These are phyloP conservation scores for Arctium minus DNA, from an alignment of 129 eudicot genomes.

Conservation along the genomic window DNA sequence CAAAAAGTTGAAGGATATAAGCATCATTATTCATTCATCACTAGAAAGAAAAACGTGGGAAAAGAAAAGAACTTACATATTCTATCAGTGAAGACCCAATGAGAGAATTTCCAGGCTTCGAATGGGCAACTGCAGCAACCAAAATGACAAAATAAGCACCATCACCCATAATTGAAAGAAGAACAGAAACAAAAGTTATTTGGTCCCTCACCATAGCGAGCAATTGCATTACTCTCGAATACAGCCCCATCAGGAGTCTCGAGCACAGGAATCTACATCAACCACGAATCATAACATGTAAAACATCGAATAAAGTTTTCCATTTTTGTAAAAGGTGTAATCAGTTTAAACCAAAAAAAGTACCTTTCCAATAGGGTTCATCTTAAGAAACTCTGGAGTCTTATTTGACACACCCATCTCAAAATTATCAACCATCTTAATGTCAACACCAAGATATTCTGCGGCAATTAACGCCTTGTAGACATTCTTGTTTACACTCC, in stretches of 20 bases:
- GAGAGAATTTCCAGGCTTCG: conserved; percentile 44
- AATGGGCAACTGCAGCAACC: conserved; percentile 51
- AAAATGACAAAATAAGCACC: not conserved
- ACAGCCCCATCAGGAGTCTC: conserved; percentile 82
- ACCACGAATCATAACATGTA: not conserved
- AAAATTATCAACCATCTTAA: conserved; percentile 55
- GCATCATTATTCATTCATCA: not conserved
- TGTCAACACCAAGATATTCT: conserved; percentile 65
- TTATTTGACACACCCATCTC: conserved; percentile 82
- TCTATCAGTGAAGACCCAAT: conserved; percentile 60
- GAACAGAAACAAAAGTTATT: not conserved
- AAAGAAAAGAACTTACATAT: conserved; percentile 37
- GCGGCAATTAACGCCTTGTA: conserved; percentile 77
- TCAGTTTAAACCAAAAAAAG: not conserved
- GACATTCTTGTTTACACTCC: conserved; percentile 47
- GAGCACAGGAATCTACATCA: conserved; percentile 72
- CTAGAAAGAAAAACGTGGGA: not conserved
- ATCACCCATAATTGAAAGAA: not conserved
- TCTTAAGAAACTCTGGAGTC: conserved; percentile 74
- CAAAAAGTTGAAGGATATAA: not conserved
- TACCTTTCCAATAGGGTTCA: conserved; percentile 97
- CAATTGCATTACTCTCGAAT: conserved; percentile 89
- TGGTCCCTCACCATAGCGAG: conserved; percentile 61
- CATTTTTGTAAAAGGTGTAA: not conserved
- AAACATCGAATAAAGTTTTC: not conserved